A percentile compares a stretch with the other conserved stretches of the same genome.
Evolutionary conservation across 1,139 yeast species (phyloP).

Genomic region (Diutina mesorugosa): DNA sequence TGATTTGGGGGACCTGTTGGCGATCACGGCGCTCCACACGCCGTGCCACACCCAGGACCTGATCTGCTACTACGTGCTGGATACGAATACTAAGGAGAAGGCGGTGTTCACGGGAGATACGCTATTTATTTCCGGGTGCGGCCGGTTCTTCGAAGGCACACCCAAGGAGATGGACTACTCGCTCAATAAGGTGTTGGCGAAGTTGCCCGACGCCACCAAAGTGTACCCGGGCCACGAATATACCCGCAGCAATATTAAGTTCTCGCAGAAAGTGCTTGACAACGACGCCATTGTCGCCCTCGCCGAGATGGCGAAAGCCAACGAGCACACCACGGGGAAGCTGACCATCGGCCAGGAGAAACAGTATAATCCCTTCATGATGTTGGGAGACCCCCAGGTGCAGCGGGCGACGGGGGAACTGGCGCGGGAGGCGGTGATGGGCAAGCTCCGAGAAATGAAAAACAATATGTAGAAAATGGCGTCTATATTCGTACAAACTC

Average conservation of each 20-base stretch:
- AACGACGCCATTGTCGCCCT: constrained; percentile 42
- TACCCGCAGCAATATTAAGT: constrained; percentile 68
- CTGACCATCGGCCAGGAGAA: constrained; percentile 82
- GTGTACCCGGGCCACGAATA: constrained; percentile 96
- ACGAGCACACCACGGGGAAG: constrained; percentile 71
- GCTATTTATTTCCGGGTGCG: constrained; percentile 87
- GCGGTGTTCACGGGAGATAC: constrained; percentile 96
- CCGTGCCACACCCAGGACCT: constrained; percentile 98
- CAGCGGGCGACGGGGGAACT: constrained; percentile 28
- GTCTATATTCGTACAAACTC: background rate
- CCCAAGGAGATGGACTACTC: constrained; percentile 71
- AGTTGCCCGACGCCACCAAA: constrained; percentile 52
- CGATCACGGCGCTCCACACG: constrained; percentile 79
- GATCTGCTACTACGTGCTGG: constrained; percentile 71
- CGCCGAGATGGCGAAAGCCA: constrained; percentile 30
- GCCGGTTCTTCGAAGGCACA: constrained; percentile 88
- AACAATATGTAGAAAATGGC: constrained; percentile 27
- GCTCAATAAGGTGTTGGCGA: constrained; percentile 42
- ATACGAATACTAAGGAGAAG: constrained; percentile 42
- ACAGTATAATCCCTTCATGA: constrained; percentile 81
- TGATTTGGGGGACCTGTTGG: constrained; percentile 47
- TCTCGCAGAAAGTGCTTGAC: constrained; percentile 53
- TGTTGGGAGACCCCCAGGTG: constrained; percentile 46
- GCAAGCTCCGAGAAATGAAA: constrained; percentile 54
- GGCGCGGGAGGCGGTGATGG: constrained; percentile 45